A percentile compares a stretch with the other conserved stretches of the same genome.
Evolutionary conservation across 1,284 basidiomycete genomes (phyloP).

Genomic region (Apiotrichum sp.): DNA sequence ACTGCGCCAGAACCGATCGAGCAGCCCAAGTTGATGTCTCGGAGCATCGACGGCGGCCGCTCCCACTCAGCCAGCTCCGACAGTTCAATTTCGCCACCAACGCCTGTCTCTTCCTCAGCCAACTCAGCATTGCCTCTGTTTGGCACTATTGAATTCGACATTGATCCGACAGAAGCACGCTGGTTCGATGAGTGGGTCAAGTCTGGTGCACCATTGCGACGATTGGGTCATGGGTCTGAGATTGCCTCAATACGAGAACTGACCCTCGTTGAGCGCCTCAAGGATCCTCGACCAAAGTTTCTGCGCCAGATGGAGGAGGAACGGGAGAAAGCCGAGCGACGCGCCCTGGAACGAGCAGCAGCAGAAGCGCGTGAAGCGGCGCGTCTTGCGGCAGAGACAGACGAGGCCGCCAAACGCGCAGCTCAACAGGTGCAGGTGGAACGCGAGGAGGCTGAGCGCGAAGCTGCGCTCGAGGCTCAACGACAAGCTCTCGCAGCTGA

Average conservation of each 20-base stretch:
- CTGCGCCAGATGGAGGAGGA: slow-evolving; percentile 25
- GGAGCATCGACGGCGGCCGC: neutral
- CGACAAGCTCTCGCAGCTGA: neutral
- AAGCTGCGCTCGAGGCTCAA: neutral
- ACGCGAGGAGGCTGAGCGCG: neutral
- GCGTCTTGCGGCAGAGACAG: neutral
- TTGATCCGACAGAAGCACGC: slow-evolving; percentile 34
- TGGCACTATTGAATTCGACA: slow-evolving; percentile 45
- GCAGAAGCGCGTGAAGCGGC: neutral
- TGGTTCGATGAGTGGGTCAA: slow-evolving; percentile 38
- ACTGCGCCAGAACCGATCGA: neutral
- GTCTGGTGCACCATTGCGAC: slow-evolving; percentile 13
- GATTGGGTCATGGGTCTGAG: slow-evolving; percentile 9
- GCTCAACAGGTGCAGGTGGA: neutral
- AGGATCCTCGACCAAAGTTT: slow-evolving; percentile 27
- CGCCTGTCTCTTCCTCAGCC: slow-evolving; percentile 18
- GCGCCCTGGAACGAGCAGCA: neutral
- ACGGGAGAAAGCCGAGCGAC: slow-evolving; percentile 1
- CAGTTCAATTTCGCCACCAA: slow-evolving; percentile 16
- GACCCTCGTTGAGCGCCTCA: slow-evolving; percentile 26
- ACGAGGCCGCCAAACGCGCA: neutral
- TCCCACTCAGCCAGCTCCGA: slow-evolving; percentile 11
- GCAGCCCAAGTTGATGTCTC: neutral
- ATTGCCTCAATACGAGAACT: slow-evolving; percentile 25
- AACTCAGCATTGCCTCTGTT: slow-evolving; percentile 23